Evolutionary conservation across 1,139 yeast species (phyloP), one percentile per base, ranked within the genome.

Genomic region (Geotrichum candidum): DNA sequence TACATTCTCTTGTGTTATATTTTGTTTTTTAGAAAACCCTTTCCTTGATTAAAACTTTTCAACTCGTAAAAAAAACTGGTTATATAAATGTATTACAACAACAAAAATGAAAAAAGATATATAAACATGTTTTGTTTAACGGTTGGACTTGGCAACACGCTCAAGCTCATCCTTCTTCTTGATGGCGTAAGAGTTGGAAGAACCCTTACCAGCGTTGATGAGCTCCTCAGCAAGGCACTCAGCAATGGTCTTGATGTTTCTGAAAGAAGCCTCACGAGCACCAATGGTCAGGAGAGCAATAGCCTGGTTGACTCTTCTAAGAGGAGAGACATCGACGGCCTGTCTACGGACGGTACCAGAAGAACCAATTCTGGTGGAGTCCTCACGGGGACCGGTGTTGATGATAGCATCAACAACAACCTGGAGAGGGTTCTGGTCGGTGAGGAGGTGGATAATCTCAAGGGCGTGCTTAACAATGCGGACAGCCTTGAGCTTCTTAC

Each of bases 121-220:
- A 35, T 35, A 35, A 35, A 35, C 41, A 35, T 35, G 41, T 35
- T 10, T 35, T 35, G 41, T 35, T 88, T 94, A 94, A 90, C 99
- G 98, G 96, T 94, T 94, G 81, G 98, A 91, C 85, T 94, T 94
- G 81, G 99, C 99, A 82, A 94, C 99, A 89, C 99, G 96, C 87
- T 95, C 99, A 82, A 94, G 89, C 87, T 94, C 99, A 82, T 95
- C 99, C 96, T 95, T 95, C 98, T 95, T 95, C 95, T 95, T 95
- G 85, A 95, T 95, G 77, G 99, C 99, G 81, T 92, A 95, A 79
- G 99, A 95, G 82, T 97, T 95, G 75, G 99, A 92, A 77, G 99
- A 94, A 83, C 99, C 99, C 89, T 94, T 94, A 78, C 96, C 99
- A 76, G 99, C 99, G 86, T 94, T 94, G 82, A 94, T 95, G 82